These are phyloP conservation scores for Penstemon newberryi DNA, from an alignment of 257 asterid species.

Conservation along the genomic window DNA sequence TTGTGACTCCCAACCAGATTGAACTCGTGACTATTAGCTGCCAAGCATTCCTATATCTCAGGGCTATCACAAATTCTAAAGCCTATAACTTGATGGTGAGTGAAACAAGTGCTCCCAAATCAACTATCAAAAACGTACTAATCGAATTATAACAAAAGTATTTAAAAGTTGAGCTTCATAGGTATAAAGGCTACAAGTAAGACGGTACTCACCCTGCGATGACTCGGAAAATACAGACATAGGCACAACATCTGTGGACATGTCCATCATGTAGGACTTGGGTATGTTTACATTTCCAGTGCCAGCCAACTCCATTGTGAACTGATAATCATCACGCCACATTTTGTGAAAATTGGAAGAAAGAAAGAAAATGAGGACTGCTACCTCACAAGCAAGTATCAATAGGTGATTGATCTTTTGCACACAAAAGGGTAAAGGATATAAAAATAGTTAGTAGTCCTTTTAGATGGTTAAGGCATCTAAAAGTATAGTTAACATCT, in stretches of 20 bases:
- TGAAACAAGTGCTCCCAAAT: neutral
- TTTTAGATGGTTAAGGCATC: no score
- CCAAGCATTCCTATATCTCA: neutral
- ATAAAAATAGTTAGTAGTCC: neutral
- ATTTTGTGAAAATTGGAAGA: slow-evolving; percentile 26
- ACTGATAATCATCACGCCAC: slow-evolving; percentile 47
- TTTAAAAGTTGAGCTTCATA: neutral
- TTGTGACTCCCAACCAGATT: neutral
- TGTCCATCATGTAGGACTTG: slow-evolving; percentile 69
- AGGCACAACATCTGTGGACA: slow-evolving; percentile 84
- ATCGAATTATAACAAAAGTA: neutral
- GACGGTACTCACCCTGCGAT: slow-evolving; percentile 54
- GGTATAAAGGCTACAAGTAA: neutral
- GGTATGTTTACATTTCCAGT: slow-evolving; percentile 58
- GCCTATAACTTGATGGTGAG: neutral
- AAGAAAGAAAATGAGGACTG: slow-evolving; percentile 8
- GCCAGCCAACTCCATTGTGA: slow-evolving; percentile 80
- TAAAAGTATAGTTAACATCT: neutral
- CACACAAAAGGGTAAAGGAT: slow-evolving; percentile 6
- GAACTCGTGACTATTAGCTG: neutral
- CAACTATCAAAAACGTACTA: neutral
- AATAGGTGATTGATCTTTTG: neutral
- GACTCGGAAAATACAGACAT: slow-evolving; percentile 86
- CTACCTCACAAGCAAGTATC: slow-evolving; percentile 5
- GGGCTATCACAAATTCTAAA: neutral